phyloP scores from a whole-genome alignment of 2,329 filamentous ascomycete genomes.

The Alternaria consortialis region DNA sequence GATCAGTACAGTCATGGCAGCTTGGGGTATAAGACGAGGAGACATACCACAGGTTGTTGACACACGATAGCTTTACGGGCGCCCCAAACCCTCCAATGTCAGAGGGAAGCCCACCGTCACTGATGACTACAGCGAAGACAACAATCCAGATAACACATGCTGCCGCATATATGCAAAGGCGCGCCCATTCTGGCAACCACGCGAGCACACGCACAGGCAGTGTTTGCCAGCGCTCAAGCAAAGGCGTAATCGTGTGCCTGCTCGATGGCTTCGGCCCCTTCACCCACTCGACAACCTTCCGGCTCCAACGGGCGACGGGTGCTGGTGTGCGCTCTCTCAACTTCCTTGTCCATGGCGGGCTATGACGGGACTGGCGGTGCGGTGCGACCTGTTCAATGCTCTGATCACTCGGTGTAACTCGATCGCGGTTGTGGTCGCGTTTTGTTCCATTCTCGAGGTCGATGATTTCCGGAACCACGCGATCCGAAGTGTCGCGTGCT shows the following conservation, averaged over 20 bases:
- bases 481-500: slow-evolving; percentile 12
- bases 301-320: slow-evolving; percentile 24
- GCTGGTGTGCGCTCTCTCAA: slow-evolving; percentile 25
- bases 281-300: slow-evolving; percentile 53
- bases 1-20: not conserved
- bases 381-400: not conserved
- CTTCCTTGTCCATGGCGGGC: slow-evolving; percentile 20
- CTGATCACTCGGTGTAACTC: slow-evolving; percentile 2
- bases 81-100: slow-evolving; percentile 75
- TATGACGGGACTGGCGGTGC: slow-evolving; percentile 8
- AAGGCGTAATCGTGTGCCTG: slow-evolving; percentile 54
- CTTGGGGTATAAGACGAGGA: not conserved
- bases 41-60: slow-evolving; percentile 70
- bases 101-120: slow-evolving; percentile 63
- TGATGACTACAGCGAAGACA: slow-evolving; percentile 73
- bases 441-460: slow-evolving; percentile 21
- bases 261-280: slow-evolving; percentile 56
- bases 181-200: slow-evolving; percentile 64
- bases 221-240: slow-evolving; percentile 73
- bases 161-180: slow-evolving; percentile 64
- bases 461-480: slow-evolving; percentile 8
- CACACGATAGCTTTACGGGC: slow-evolving; percentile 72
- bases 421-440: slow-evolving; percentile 4
- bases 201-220: slow-evolving; percentile 69
- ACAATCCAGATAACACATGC: slow-evolving; percentile 73